Conservation (phyloP, 1,284 basidiomycete species). For the Singerocomus rubriflavus region DNA sequence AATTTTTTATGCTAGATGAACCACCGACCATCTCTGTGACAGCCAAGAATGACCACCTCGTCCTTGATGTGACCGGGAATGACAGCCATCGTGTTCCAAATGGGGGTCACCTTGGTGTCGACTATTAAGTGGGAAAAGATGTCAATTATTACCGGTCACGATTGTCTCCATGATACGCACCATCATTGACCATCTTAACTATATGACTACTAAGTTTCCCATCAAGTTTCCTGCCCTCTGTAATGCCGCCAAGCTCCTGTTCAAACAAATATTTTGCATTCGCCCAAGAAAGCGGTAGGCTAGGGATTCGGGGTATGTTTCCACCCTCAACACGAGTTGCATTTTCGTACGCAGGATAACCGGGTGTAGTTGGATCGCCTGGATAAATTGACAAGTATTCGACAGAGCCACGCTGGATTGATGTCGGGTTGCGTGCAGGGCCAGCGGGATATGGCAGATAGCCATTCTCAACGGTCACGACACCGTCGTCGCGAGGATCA, state of each 20-base stretch:
- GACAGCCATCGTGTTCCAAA: constrained; percentile 86
- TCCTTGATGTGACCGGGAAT: constrained; percentile 88
- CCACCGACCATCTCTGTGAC: constrained; percentile 77
- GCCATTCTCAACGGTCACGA: constrained; percentile 76
- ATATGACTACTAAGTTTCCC: constrained; percentile 48
- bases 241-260: constrained; percentile 46
- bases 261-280: constrained; percentile 62
- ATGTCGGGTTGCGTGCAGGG: constrained; percentile 81
- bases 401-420: constrained; percentile 86
- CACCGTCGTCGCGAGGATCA: constrained; percentile 88
- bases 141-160: constrained; percentile 1
- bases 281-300: constrained; percentile 71
- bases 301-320: constrained; percentile 82
- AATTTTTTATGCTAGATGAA: neutral
- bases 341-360: constrained; percentile 83
- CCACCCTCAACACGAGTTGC: constrained; percentile 64
- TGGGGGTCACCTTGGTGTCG: constrained; percentile 75
- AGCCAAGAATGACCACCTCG: constrained; percentile 84
- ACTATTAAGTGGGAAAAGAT: constrained; percentile 39
- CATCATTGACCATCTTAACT: constrained; percentile 62
- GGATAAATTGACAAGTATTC: constrained; percentile 83
- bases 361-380: constrained; percentile 85
- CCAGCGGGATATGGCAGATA: constrained; percentile 80
- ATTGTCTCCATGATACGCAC: constrained; percentile 33
- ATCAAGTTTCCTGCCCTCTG: constrained; percentile 39